Evolutionary conservation across 345 rosid genomes (phyloP).

Genomic region (Eutrema yunnanense): DNA sequence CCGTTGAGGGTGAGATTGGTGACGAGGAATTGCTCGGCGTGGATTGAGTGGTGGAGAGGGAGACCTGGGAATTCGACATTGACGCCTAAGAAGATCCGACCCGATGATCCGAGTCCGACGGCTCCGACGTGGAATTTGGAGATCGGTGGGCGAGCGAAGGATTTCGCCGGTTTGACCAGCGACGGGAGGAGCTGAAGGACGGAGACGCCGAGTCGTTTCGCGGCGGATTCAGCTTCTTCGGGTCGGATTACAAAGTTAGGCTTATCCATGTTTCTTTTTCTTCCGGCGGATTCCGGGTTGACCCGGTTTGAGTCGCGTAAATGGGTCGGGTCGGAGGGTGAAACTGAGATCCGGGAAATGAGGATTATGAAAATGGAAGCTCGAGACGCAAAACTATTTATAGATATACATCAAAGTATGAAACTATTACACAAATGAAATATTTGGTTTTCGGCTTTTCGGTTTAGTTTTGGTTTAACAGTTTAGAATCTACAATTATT

Average conservation of each 20-base stretch:
- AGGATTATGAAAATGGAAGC: constrained; percentile 22
- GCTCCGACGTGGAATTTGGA: constrained; percentile 77
- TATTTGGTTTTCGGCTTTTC: background rate
- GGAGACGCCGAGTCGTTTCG: constrained; percentile 43
- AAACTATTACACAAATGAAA: constrained; percentile 11
- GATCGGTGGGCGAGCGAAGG: constrained; percentile 77
- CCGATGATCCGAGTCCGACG: constrained; percentile 81
- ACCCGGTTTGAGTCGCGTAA: constrained; percentile 16
- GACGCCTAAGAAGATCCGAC: constrained; percentile 81
- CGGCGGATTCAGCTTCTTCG: constrained; percentile 63
- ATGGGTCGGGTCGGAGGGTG: constrained; percentile 16
- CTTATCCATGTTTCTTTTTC: constrained; percentile 33
- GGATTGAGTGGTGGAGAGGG: constrained; percentile 86
- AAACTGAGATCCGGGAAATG: constrained; percentile 17
- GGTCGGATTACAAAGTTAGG: constrained; percentile 60
- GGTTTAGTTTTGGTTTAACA: background rate
- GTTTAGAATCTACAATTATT: background rate
- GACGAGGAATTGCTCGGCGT: constrained; percentile 96
- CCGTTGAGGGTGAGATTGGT: constrained; percentile 71
- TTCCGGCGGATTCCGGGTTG: background rate
- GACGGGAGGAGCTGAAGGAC: constrained; percentile 59
- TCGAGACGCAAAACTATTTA: constrained; percentile 13
- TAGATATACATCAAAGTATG: constrained; percentile 4
- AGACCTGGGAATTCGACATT: constrained; percentile 89
- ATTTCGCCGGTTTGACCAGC: constrained; percentile 54